Conservation (phyloP, 2,329 filamentous ascomycete species). For the Dothideomycetidae sp. region DNA sequence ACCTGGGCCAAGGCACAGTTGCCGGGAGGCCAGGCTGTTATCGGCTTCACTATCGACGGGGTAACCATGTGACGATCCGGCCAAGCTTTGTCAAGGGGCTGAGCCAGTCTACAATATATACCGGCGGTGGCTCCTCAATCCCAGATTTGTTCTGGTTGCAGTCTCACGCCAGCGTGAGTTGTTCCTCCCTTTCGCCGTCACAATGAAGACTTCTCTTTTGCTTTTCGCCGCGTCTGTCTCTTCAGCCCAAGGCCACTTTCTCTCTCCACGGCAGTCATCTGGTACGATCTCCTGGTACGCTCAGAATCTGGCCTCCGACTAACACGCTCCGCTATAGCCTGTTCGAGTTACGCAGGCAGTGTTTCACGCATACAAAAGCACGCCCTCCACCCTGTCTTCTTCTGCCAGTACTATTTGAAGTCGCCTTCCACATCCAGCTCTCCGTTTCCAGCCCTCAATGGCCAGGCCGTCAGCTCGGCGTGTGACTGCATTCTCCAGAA, state of each 20-base stretch:
- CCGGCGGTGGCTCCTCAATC: neutral
- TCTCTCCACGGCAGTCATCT: neutral
- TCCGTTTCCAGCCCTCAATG: neutral
- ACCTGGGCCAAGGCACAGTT: neutral
- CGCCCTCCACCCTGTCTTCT: neutral
- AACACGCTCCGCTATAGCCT: neutral
- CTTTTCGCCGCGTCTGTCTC: neutral
- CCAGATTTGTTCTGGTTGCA: neutral
- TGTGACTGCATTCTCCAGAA: neutral
- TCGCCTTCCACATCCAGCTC: neutral
- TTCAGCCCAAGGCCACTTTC: neutral
- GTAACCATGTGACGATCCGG: no score
- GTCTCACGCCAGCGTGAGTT: neutral
- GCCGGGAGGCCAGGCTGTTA: neutral
- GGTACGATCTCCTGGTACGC: neutral
- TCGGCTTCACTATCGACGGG: neutral
- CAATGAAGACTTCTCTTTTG: neutral
- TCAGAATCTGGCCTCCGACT: neutral
- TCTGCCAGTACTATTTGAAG: neutral
- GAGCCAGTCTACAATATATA: neutral
- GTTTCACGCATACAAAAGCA: neutral
- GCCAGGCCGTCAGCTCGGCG: neutral
- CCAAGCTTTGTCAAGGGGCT: no score
- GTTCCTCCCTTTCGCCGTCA: neutral
- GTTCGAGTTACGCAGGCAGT: neutral